Percentiles rank a stretch among this genome's conserved stretches.
Conservation (phyloP, 495 filamentous ascomycete species). For the Penicillium roqueforti region DNA sequence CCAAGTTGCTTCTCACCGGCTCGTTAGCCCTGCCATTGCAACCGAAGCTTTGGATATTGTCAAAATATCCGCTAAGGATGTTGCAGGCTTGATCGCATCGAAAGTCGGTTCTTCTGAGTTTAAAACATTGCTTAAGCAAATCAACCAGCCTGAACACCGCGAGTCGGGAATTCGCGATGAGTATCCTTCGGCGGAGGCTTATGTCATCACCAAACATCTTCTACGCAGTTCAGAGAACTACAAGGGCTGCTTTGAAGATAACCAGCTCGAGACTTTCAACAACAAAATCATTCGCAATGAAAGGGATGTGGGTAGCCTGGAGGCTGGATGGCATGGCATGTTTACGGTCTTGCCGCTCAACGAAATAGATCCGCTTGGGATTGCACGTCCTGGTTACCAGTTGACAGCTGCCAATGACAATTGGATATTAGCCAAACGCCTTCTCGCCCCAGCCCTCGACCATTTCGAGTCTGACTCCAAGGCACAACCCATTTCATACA, state of each 20-base stretch:
- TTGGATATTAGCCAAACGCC: constrained; percentile 64
- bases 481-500: constrained; percentile 61
- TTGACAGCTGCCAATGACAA: constrained; percentile 56
- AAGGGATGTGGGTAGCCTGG: constrained; percentile 55
- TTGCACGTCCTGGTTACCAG: constrained; percentile 53
- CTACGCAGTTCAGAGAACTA: constrained; percentile 41
- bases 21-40: constrained; percentile 24
- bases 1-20: constrained; percentile 38
- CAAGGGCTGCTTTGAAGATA: constrained; percentile 26
- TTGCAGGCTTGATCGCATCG: constrained; percentile 37
- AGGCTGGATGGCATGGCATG: constrained; percentile 66
- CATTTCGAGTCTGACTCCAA: constrained; percentile 55
- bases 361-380: constrained; percentile 68
- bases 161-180: constrained; percentile 65
- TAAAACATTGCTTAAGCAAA: constrained; percentile 57
- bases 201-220: constrained; percentile 62
- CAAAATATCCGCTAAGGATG: constrained; percentile 28
- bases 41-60: constrained; percentile 28
- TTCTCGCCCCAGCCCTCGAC: constrained; percentile 62
- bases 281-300: constrained; percentile 12
- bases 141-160: constrained; percentile 47
- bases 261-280: constrained; percentile 51
- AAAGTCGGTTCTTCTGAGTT: constrained; percentile 47
- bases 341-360: constrained; percentile 71
- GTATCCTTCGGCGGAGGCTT: constrained; percentile 55